phyloP scores from a whole-genome alignment of 2,329 filamentous ascomycete species.

The Mollisiaceae sp. region DNA sequence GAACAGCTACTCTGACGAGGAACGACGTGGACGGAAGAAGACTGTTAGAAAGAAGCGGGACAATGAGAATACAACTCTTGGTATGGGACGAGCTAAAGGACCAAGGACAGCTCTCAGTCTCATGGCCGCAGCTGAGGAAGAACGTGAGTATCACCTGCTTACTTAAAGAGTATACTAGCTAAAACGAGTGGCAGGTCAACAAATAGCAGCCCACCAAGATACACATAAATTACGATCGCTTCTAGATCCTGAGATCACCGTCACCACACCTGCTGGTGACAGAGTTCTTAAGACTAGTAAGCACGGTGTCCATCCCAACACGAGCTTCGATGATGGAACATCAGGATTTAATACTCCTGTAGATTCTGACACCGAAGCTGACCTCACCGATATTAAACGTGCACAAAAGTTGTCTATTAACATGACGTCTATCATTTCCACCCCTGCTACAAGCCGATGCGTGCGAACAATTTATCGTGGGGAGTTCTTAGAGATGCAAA shows the following conservation, averaged over 20 bases:
- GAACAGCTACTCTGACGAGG: conserved; percentile 68
- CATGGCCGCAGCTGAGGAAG: conserved; percentile 77
- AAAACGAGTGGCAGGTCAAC: conserved; percentile 28
- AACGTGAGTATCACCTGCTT: conserved; percentile 61
- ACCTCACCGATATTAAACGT: conserved; percentile 81
- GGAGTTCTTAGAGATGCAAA: conserved; percentile 77
- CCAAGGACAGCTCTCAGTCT: conserved; percentile 61
- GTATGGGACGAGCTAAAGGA: conserved; percentile 45
- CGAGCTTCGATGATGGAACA: conserved; percentile 72
- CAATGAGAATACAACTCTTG: conserved; percentile 43
- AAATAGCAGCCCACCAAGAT: conserved; percentile 32
- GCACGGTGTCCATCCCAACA: conserved; percentile 75
- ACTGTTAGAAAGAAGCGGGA: conserved; percentile 44
- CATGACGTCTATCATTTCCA: conserved; percentile 79
- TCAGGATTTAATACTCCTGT: conserved; percentile 62
- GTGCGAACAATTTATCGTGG: conserved; percentile 91
- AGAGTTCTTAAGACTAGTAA: conserved; percentile 56
- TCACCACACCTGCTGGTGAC: conserved; percentile 67
- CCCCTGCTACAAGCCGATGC: conserved; percentile 76
- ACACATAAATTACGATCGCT: conserved; percentile 41
- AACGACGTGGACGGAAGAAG: conserved; percentile 62
- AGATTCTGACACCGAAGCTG: conserved; percentile 85
- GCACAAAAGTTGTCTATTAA: conserved; percentile 85
- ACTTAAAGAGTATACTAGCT: conserved; percentile 14
- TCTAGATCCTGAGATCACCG: conserved; percentile 66